Evolutionary conservation across 225 moss, liverwort and hornwort genomes (phyloP).

Genomic region (Pleurozium schreberi): DNA sequence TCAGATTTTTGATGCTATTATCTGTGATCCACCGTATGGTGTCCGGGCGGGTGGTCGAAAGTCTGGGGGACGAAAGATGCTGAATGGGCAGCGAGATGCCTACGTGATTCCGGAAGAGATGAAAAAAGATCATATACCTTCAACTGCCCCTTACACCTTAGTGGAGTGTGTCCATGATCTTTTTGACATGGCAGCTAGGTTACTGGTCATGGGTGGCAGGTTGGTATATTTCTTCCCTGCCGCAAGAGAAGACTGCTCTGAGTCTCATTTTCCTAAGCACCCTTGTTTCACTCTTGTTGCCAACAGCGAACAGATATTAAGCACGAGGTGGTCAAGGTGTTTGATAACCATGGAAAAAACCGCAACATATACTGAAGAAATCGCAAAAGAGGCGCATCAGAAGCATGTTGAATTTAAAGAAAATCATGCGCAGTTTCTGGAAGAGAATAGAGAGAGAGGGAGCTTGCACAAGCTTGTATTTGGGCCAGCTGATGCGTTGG

Average conservation of each 20-base stretch:
- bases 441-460: conserved; percentile 62
- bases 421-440: conserved; percentile 62
- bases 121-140: conserved; percentile 82
- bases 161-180: conserved; percentile 92
- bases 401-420: conserved; percentile 58
- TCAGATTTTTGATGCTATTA: conserved; percentile 92
- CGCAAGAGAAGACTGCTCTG: conserved; percentile 73
- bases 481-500: conserved; percentile 36
- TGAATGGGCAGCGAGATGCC: conserved; percentile 75
- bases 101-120: conserved; percentile 69
- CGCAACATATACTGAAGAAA: conserved; percentile 39
- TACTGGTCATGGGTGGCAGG: conserved; percentile 80
- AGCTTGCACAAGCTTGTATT: conserved; percentile 77
- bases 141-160: conserved; percentile 87
- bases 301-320: conserved; percentile 84
- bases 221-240: conserved; percentile 93
- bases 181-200: conserved; percentile 69
- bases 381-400: conserved; percentile 42
- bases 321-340: conserved; percentile 85
- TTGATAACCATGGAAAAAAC: conserved; percentile 92
- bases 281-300: conserved; percentile 81
- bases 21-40: conserved; percentile 97
- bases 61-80: conserved; percentile 92
- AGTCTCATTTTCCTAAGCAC: conserved; percentile 68
- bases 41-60: conserved; percentile 94